These are phyloP conservation scores for Bipolaris gigantea DNA, from an alignment of 2,329 filamentous ascomycete species.

Conservation along the genomic window DNA sequence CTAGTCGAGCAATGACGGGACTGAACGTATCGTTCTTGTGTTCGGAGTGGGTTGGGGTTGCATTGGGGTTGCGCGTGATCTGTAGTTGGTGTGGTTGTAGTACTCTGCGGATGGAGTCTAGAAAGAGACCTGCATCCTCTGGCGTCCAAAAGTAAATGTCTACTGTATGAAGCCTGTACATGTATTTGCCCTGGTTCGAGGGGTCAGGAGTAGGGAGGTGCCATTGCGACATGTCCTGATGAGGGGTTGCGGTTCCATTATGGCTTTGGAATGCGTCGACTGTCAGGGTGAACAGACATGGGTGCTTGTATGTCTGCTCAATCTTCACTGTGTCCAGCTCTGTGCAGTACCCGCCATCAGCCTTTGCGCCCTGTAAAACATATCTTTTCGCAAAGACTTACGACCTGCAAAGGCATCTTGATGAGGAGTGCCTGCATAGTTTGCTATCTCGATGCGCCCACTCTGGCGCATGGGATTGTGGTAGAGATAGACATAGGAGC, in stretches of 20 bases:
- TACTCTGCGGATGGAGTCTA: constrained; percentile 68
- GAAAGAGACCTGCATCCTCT: constrained; percentile 69
- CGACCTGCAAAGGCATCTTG: constrained; percentile 79
- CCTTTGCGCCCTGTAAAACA: not conserved
- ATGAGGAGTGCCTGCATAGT: constrained; percentile 71
- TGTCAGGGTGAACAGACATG: constrained; percentile 68
- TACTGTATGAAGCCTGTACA: constrained; percentile 74
- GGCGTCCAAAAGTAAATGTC: constrained; percentile 82
- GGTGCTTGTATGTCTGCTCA: constrained; percentile 73
- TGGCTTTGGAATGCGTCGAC: constrained; percentile 53
- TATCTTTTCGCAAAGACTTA: constrained; percentile 50
- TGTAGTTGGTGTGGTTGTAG: constrained; percentile 60
- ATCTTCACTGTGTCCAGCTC: constrained; percentile 67
- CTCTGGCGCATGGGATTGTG: constrained; percentile 69
- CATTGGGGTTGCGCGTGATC: constrained; percentile 42
- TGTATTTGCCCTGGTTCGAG: constrained; percentile 73
- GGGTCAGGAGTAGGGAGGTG: constrained; percentile 74
- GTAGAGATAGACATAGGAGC: constrained; percentile 79
- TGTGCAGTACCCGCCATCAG: constrained; percentile 42
- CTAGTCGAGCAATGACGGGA: constrained; percentile 72
- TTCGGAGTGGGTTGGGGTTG: constrained; percentile 46
- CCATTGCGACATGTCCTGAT: constrained; percentile 63
- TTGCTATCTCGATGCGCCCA: constrained; percentile 75
- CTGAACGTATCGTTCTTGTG: constrained; percentile 59
- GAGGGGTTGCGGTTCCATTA: constrained; percentile 43